Base-by-base conservation (phyloP, 208 protist genomes). In the Leishmania gerbilli region DNA sequence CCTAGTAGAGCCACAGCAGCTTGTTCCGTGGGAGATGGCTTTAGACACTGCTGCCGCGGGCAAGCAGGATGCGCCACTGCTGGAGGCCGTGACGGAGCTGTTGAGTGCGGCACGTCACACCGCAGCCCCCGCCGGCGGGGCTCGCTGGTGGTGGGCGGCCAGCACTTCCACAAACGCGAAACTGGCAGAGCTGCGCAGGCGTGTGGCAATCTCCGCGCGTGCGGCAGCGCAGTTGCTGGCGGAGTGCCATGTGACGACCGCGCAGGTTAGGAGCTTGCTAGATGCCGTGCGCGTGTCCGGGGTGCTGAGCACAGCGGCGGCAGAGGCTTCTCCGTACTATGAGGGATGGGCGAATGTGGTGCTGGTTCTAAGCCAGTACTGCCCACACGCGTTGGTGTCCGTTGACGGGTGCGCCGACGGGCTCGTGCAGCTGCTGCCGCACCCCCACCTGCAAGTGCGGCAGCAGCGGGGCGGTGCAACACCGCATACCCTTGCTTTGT, bases 21-120 rank as follows among this genome's bases (percentile, higher is more conserved):
- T 85, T 42, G 74, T 85, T 45, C 82, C 82, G 53, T 85, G 77
- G 77, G 82, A 85, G 64, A 64, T 79, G 7, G 82, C 82, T 40
- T 21, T 85, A 40, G 78, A 85, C 55, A 71, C 65, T n/a, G 64
- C 72, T 79, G 40, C 76, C 2, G 47, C 42, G 49, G 24, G 53
- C 34, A 62, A 53, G 74, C 53, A 58, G 19, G 34, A 53, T 31
- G 81, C 68, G 37, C 34, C 76, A 21, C 42, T 80, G 40, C 60
- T 34, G 6, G 79, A 42, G 27, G 79, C 76, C 17, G 65, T 74
- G 55, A 37, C 55, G 37, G 47, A 83, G 58, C 77, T 84, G 51
- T 68, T 49, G 51, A 31, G 62, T 19, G 67, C 47, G 11, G 74
- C 74, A 8, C 77, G 74, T 7, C 82, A 68, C 3, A 19, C 62